Evolutionary conservation across 768 basidiomycete species (phyloP).

Genomic region (Pleurotus giganteus): DNA sequence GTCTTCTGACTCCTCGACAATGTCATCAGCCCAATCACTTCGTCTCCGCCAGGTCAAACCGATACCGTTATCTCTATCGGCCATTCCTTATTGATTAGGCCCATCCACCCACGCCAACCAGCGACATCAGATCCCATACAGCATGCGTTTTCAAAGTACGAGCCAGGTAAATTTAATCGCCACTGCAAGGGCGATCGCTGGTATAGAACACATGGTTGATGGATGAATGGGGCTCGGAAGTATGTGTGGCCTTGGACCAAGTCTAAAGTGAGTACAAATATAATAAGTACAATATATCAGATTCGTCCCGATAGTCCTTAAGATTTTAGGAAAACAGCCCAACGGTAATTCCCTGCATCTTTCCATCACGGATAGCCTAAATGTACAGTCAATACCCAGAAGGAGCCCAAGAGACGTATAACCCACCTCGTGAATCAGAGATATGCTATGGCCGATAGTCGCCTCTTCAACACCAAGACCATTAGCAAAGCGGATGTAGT

Average conservation of each 20-base stretch:
- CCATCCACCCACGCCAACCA: too few species aligned
- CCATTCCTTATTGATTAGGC: too few species aligned
- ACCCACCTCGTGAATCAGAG: conserved; percentile 66
- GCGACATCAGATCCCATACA: too few species aligned
- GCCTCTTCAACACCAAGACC: conserved; percentile 47
- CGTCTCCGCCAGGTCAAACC: too few species aligned
- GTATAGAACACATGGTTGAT: neutral
- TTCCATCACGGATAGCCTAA: conserved; percentile 67
- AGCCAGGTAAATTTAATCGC: too few species aligned
- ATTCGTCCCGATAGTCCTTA: neutral
- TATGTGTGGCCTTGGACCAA: too few species aligned
- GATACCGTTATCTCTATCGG: too few species aligned
- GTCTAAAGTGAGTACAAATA: neutral
- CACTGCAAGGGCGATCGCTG: too few species aligned
- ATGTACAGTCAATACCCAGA: conserved; percentile 2
- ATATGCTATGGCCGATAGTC: conserved; percentile 72
- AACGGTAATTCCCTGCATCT: conserved; percentile 57
- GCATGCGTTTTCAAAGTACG: too few species aligned
- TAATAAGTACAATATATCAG: neutral
- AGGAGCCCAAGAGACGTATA: conserved; percentile 1
- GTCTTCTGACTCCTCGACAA: too few species aligned
- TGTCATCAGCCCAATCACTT: too few species aligned
- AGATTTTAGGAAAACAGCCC: conserved; percentile 40
- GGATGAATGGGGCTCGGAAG: too few species aligned
- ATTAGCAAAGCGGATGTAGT: conserved; percentile 43